Evolutionary conservation across 1,284 basidiomycete genomes (phyloP).

Genomic region (Neonothopanus nambi): DNA sequence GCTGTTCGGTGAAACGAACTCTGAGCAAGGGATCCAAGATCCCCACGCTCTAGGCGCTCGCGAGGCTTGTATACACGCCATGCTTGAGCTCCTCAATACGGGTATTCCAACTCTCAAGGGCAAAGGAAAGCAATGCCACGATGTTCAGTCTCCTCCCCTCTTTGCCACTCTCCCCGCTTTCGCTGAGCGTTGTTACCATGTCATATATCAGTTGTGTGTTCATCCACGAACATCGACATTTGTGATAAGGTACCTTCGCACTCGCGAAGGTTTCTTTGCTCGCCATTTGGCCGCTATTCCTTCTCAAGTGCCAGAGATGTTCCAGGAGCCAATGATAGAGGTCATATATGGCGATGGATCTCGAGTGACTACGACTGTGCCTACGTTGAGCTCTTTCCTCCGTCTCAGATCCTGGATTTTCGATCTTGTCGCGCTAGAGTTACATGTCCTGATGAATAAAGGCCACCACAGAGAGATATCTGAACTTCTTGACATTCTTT

Average conservation of each 20-base stretch:
- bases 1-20: constrained; percentile 66
- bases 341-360: constrained; percentile 75
- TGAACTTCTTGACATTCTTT: constrained; percentile 74
- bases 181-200: constrained; percentile 84
- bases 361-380: constrained; percentile 73
- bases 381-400: constrained; percentile 77
- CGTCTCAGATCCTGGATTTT: constrained; percentile 85
- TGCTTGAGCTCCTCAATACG: constrained; percentile 75
- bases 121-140: constrained; percentile 43
- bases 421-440: constrained; percentile 85
- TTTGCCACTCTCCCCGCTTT: constrained; percentile 74
- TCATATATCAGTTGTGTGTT: constrained; percentile 86
- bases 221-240: constrained; percentile 84
- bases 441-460: constrained; percentile 83
- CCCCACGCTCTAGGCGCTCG: constrained; percentile 72
- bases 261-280: constrained; percentile 87
- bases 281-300: constrained; percentile 80
- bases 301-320: constrained; percentile 51
- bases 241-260: constrained; percentile 86
- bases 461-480: constrained; percentile 71
- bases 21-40: constrained; percentile 67
- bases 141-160: constrained; percentile 47
- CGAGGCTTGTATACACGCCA: constrained; percentile 77
- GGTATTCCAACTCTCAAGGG: constrained; percentile 61
- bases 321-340: constrained; percentile 59